Base-by-base conservation (phyloP, 495 filamentous ascomycete species). In the Viridothelium virens region DNA sequence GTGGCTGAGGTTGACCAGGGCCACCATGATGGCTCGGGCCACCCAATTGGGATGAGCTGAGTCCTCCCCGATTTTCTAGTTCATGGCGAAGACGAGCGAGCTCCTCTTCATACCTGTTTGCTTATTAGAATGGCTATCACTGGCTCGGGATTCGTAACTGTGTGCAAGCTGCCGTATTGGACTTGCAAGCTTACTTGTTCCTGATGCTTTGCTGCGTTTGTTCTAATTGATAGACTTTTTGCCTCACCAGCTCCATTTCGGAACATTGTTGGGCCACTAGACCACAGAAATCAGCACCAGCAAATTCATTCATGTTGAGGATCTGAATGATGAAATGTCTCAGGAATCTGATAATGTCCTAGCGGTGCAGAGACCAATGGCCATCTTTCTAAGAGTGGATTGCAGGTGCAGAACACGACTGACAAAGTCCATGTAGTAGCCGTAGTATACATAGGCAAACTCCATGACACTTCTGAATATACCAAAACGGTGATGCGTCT, bases 191-290 rank as follows among this genome's bases (percentile, higher is more conserved):
- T 74, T 81, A 98, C 94, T 96, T 96, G 75, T 84, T 80, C 80
- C 97, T 97, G 74, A 97, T 87, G 25, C 83, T 82, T 46, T 89
- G 79, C 74, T 98, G 94, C 31, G 86, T 82, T 72, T 94, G 90
- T 77, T 98, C 93, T 70, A 98, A 83, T 67, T 89, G 83, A 72
- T 88, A 96, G 63, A 98, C 89, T 74, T 93, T 95, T 74, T 91
- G 86, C 63, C 92, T 85, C 59, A 98, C 90, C 74, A 95, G 81
- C 69, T 96, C 89, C 84, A 97, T 92, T 75, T 98, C 94, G 62
- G 92, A 84, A 65, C 96, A 85, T 74, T 97, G 94, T 38, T 84
- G 81, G 53, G 88, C 85, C 70, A 97, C 93, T 97, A 67, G 25
- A 72, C 64, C 66, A 62, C 66, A 71, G 69, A 73, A 70, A 50